Evolutionary conservation across 805 yeast genomes (phyloP), one percentile per base, ranked within the genome.

Genomic region (Kodamaea hsintzibuensis): DNA sequence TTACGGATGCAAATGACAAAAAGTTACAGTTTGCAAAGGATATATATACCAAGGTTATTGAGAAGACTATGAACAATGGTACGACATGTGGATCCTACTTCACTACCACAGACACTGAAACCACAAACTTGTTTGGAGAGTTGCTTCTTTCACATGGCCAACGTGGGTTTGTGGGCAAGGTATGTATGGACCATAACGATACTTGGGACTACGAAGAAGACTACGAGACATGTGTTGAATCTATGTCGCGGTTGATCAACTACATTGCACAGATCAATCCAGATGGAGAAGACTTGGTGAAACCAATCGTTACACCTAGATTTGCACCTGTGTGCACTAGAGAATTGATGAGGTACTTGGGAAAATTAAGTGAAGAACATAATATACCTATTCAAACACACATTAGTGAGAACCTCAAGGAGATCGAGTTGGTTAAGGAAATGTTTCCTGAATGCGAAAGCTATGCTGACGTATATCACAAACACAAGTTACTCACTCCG

Each of bases 81-180:
- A 95, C 98, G 0, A 95, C 99, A 0, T 85, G 93, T 53, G 96
- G 96, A 0, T 80, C 96, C 0, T 95, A 95, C 72, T 95, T 85
- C 68, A 93, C 98, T 3, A 91, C 98, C 0, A 85, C 90, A 46
- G 96, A 93, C 64, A 75, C 85, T 0, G 82, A 81, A 6, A 85
- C 96, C 2, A 82, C 98, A 1, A 86, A 86, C 50, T 61, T 86
- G 38, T 80, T 95, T 62, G 96, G 96, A 1, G 88, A 86, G 55
- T 66, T 88, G 13, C 84, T 93, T 37, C 71, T 85, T 10, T 56
- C 74, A 40, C 60, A 73, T 30, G 96, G 97, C 39, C 98, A 92
- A 70, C 77, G 98, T 56, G 97, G 97, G 0, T 80, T 89, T 51
- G 83, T 95, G 39, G 99, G 99, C 3, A 86, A 93, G 62, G 96